Base-by-base conservation (phyloP, 2,329 filamentous ascomycete species). In the Aspergillus sclerotialis region DNA sequence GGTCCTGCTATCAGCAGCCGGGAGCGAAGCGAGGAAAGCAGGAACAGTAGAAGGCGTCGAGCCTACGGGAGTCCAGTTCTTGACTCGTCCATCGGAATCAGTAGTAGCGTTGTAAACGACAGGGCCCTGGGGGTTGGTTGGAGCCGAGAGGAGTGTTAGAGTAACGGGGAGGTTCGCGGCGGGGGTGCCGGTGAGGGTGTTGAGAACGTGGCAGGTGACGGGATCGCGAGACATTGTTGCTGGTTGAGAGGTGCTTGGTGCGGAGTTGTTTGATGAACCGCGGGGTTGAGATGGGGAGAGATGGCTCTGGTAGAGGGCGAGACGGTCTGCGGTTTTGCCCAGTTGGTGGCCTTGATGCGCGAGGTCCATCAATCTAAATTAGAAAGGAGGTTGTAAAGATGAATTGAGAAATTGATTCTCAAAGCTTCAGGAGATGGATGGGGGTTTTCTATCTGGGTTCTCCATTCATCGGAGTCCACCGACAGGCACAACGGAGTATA, bases 71-170 rank as follows among this genome's bases (percentile, higher is more conserved):
- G 50, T 52, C 67, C 66, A 70, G 35, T 53, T 56, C 36, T 59
- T 64, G 30, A 70, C 60, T 7, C 67, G 63, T 14, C 67, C 67
- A 47, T 71, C 68, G 27, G 58, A 50, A 39, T 69, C 63, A 29
- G 65, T 69, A 13, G 50, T 55, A 24, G 62, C 63, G 36, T 44
- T 48, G 50, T 65, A 67, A 14, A 38, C 53, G 34, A 50, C 33
- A 12, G 47, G 43, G 23, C 37, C 44, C 16, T 45, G 38, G 38
- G 39, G 32, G 31, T 40, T 48, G 28, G 47, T 30, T 12, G 41
- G 66, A 61, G 32, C 85, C 65, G 16, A 82, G 48, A 95, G 64
- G 32, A 76, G 63, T 3, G 65, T 67, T 21, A 72, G 60, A 0
- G 63, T 65, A 45, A 73, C 72, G 18, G 67, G 64, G 13, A 76